Conservation (phyloP, 1,284 basidiomycete species). For the Boletellus deceptivus region DNA sequence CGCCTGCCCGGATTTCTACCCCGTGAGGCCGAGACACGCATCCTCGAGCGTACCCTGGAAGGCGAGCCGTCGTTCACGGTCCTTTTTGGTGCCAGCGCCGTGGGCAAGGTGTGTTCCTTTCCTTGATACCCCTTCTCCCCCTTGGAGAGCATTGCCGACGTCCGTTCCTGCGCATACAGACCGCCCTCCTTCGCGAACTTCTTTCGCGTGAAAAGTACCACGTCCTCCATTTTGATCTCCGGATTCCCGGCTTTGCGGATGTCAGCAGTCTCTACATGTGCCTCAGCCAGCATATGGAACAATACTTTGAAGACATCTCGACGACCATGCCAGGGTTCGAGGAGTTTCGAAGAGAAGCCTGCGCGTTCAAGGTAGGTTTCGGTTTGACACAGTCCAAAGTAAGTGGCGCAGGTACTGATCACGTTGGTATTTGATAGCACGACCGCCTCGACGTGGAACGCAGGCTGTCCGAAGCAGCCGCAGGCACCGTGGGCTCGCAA, state of each 20-base stretch:
- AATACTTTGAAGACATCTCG: constrained; percentile 67
- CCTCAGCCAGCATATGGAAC: constrained; percentile 77
- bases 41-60: constrained; percentile 61
- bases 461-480: constrained; percentile 45
- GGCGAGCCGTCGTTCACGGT: constrained; percentile 77
- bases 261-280: constrained; percentile 71
- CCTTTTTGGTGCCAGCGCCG: constrained; percentile 75
- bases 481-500: constrained; percentile 36
- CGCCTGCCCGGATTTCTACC: constrained; percentile 71
- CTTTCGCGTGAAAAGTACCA: constrained; percentile 66
- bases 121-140: background rate
- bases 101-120: constrained; percentile 61
- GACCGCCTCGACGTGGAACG: constrained; percentile 71
- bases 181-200: constrained; percentile 73
- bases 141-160: constrained; percentile 5
- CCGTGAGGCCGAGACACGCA: constrained; percentile 61
- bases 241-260: constrained; percentile 82
- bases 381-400: background rate
- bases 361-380: constrained; percentile 66
- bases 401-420: constrained; percentile 6
- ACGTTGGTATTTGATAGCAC: constrained; percentile 43
- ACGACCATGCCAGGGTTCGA: constrained; percentile 62
- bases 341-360: constrained; percentile 69
- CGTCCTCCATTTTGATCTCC: constrained; percentile 79
- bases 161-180: constrained; percentile 40